A percentile compares a stretch with the other conserved stretches of the same genome.
phyloP scores from a whole-genome alignment of 805 yeast species.

The Kregervanrija pseudodelftensis region DNA sequence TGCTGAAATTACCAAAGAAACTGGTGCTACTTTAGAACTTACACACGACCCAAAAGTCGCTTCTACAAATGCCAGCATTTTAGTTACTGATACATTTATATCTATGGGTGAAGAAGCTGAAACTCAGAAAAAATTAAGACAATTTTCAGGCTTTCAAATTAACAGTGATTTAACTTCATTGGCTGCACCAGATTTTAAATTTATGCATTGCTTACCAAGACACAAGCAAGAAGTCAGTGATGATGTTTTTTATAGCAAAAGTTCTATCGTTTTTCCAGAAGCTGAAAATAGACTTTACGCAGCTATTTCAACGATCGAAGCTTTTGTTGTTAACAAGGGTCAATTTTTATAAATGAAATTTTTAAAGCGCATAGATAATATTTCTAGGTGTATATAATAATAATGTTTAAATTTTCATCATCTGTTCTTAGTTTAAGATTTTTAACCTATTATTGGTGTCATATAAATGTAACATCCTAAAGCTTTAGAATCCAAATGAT shows the following conservation, averaged over 20 bases:
- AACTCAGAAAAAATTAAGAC: slow-evolving; percentile 60
- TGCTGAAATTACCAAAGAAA: slow-evolving; percentile 39
- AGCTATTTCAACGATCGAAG: slow-evolving; percentile 89
- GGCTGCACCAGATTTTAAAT: slow-evolving; percentile 67
- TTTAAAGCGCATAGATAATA: too few relatives aligned
- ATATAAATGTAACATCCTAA: too few relatives aligned
- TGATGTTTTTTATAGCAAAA: slow-evolving; percentile 79
- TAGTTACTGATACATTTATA: slow-evolving; percentile 95
- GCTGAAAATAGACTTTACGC: slow-evolving; percentile 96
- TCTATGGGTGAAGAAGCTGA: slow-evolving; percentile 97
- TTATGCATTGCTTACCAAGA: slow-evolving; percentile 98
- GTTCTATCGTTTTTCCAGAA: slow-evolving; percentile 85
- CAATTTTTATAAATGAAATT: slow-evolving; percentile 27
- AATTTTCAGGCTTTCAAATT: slow-evolving; percentile 84
- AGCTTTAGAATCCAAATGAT: too few relatives aligned
- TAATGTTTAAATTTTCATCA: too few relatives aligned
- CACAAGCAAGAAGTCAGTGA: slow-evolving; percentile 92
- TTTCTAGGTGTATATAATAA: too few relatives aligned
- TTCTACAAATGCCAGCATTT: slow-evolving; percentile 62
- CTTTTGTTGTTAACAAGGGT: slow-evolving; percentile 81
- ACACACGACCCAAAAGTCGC: slow-evolving; percentile 74
- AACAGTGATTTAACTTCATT: slow-evolving; percentile 59
- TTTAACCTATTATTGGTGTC: too few relatives aligned
- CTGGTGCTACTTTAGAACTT: slow-evolving; percentile 47
- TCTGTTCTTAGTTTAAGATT: too few relatives aligned